A percentile compares a stretch with the other conserved stretches of the same genome.
These are phyloP conservation scores for Blastocystis sp. DNA, from an alignment of 352 stramenopile species.

Conservation along the genomic window DNA sequence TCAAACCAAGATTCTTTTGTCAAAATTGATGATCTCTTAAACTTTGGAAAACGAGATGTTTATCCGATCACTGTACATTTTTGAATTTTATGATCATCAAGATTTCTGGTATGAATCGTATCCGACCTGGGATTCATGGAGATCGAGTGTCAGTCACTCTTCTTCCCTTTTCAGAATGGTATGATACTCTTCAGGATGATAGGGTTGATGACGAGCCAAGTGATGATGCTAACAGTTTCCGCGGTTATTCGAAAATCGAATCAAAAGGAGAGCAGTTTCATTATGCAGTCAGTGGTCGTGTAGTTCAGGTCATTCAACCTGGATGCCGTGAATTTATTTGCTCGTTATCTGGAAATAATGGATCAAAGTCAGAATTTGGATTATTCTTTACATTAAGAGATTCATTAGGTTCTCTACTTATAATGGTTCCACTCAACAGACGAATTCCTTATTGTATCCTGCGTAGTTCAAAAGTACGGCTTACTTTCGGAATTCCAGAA, in stretches of 20 bases:
- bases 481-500: neutral
- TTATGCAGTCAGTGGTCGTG: neutral
- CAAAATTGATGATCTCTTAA: neutral
- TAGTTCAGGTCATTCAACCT: neutral
- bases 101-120: neutral
- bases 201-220: neutral
- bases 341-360: neutral
- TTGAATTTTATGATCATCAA: neutral
- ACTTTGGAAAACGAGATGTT: neutral
- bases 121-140: constrained; percentile 17
- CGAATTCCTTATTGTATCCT: constrained; percentile 13
- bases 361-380: neutral
- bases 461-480: neutral
- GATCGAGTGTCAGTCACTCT: neutral
- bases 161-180: constrained; percentile 4
- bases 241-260: neutral
- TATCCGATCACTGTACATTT: neutral
- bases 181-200: neutral
- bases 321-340: neutral
- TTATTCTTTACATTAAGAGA: neutral
- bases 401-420: neutral
- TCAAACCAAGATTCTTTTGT: neutral
- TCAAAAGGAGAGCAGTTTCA: neutral
- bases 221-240: neutral
- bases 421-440: neutral